A percentile compares a stretch with the other conserved stretches of the same genome.
Evolutionary conservation across 2,329 filamentous ascomycete species (phyloP).

Genomic region (Ustulina deusta): DNA sequence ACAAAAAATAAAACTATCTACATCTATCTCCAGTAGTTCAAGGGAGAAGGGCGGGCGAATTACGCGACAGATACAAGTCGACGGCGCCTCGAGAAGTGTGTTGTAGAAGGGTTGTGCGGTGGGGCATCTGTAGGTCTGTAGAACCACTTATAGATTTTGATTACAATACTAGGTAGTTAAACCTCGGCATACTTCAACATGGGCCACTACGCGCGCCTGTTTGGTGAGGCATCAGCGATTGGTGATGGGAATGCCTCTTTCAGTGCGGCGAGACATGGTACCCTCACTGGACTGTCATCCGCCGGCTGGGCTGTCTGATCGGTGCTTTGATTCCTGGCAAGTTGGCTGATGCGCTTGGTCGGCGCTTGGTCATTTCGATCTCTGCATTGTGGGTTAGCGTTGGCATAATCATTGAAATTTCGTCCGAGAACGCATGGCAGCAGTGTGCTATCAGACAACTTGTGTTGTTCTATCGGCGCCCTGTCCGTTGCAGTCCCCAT

Average conservation of each 20-base stretch:
- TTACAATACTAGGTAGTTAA: constrained; percentile 66
- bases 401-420: constrained; percentile 73
- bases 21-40: no score
- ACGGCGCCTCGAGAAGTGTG: no score
- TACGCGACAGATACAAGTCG: no score
- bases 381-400: constrained; percentile 73
- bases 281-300: constrained; percentile 72
- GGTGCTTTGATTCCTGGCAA: constrained; percentile 70
- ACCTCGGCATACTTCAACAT: constrained; percentile 72
- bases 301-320: constrained; percentile 71
- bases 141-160: constrained; percentile 3
- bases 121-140: no score
- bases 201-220: constrained; percentile 66
- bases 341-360: constrained; percentile 71
- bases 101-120: no score
- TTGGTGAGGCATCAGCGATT: constrained; percentile 58
- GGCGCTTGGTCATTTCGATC: constrained; percentile 70
- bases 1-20: no score
- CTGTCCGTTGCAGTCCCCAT: constrained; percentile 74
- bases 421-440: constrained; percentile 67
- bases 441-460: constrained; percentile 74
- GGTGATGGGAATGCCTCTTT: constrained; percentile 59
- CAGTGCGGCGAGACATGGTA: constrained; percentile 69
- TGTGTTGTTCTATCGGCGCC: constrained; percentile 73
- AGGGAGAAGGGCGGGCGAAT: no score